Percentiles rank a stretch among this genome's conserved stretches.
Evolutionary conservation across 1,284 basidiomycete genomes (phyloP).

Genomic region (Irpex sp.): DNA sequence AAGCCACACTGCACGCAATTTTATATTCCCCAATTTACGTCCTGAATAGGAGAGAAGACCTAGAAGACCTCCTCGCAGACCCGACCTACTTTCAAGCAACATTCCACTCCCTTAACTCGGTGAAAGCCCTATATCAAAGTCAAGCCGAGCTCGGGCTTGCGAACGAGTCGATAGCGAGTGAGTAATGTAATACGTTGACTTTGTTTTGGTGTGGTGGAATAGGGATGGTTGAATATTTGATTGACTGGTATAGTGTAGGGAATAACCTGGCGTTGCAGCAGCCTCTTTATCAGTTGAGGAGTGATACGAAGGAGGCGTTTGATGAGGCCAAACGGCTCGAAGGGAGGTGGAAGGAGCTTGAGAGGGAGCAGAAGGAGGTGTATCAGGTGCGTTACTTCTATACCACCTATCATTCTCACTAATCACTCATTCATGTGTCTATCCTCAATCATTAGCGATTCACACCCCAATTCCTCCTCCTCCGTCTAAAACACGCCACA

Average conservation of each 20-base stretch:
- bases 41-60: slow-evolving; percentile 63
- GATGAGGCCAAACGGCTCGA: slow-evolving; percentile 79
- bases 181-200: slow-evolving; percentile 24
- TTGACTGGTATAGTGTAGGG: slow-evolving; percentile 34
- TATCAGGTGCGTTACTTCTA: too few species aligned
- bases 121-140: slow-evolving; percentile 67
- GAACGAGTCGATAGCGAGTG: slow-evolving; percentile 82
- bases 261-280: slow-evolving; percentile 75
- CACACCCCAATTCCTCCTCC: slow-evolving; percentile 77
- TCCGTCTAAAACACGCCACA: slow-evolving; percentile 80
- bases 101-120: slow-evolving; percentile 71
- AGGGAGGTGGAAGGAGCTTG: slow-evolving; percentile 76
- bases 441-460: slow-evolving; percentile 62
- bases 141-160: slow-evolving; percentile 75
- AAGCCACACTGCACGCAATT: slow-evolving; percentile 6
- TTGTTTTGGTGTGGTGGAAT: neutral
- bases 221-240: too few species aligned
- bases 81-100: slow-evolving; percentile 82
- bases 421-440: too few species aligned
- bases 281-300: slow-evolving; percentile 62
- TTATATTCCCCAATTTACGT: slow-evolving; percentile 4
- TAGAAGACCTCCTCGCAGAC: slow-evolving; percentile 83
- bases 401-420: too few species aligned
- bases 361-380: slow-evolving; percentile 79
- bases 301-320: slow-evolving; percentile 80